Conservation (phyloP, 1,284 basidiomycete genomes). For the Boletellus deceptivus region DNA sequence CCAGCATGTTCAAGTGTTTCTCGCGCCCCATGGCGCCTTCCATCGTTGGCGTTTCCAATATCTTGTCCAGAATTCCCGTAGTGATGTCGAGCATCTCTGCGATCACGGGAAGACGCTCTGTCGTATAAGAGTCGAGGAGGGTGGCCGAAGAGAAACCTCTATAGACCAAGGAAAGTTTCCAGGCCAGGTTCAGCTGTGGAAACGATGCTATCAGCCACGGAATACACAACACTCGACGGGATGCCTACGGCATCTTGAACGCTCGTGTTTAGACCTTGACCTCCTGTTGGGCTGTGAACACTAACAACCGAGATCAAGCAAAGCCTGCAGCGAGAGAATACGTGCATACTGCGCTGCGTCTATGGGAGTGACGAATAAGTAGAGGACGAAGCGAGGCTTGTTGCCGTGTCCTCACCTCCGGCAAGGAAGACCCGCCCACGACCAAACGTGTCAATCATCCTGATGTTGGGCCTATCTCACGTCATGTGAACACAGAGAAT, state of each 20-base stretch:
- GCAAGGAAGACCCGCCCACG: slow-evolving; percentile 32
- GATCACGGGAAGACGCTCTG: slow-evolving; percentile 40
- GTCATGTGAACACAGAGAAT: not conserved
- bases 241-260: slow-evolving; percentile 40
- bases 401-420: slow-evolving; percentile 23
- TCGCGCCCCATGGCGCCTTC: slow-evolving; percentile 10
- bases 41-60: not conserved
- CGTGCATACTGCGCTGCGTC: slow-evolving; percentile 1
- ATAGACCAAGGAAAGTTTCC: slow-evolving; percentile 41
- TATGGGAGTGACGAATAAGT: not conserved
- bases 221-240: not conserved
- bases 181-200: slow-evolving; percentile 38
- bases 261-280: slow-evolving; percentile 43
- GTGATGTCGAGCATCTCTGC: slow-evolving; percentile 36
- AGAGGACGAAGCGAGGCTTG: no score
- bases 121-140: slow-evolving; percentile 37
- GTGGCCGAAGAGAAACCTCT: slow-evolving; percentile 32
- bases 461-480: slow-evolving; percentile 29
- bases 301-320: not conserved
- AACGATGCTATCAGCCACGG: not conserved
- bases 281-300: slow-evolving; percentile 13
- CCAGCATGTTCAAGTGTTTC: slow-evolving; percentile 29
- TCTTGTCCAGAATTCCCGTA: slow-evolving; percentile 7
- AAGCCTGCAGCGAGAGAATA: not conserved
- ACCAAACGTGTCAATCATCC: slow-evolving; percentile 33